A percentile compares a stretch with the other conserved stretches of the same genome.
Conservation (phyloP, 75 land plant species). For the Sequoia sempervirens region DNA sequence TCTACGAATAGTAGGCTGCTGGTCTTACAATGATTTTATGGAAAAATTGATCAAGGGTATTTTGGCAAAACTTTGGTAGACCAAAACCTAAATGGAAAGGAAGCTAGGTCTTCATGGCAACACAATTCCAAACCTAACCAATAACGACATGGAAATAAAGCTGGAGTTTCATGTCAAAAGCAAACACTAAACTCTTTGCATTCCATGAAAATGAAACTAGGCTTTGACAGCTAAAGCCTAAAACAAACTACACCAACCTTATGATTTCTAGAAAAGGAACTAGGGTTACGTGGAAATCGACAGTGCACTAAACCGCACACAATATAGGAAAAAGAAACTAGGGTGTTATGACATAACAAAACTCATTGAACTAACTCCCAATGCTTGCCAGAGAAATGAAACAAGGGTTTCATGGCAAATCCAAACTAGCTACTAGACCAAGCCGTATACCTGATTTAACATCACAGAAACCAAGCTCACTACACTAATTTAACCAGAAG, state of each 20-base stretch:
- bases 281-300: neutral
- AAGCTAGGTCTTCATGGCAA: neutral
- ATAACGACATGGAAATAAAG: neutral
- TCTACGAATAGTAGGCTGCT: no score
- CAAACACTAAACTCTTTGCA: neutral
- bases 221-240: neutral
- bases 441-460: no score
- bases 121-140: neutral
- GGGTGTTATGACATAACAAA: neutral
- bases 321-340: neutral
- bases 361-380: neutral
- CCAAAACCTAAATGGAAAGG: neutral
- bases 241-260: neutral
- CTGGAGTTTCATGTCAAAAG: neutral
- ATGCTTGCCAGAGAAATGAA: neutral
- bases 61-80: neutral
- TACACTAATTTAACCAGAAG: no score
- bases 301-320: neutral
- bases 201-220: neutral
- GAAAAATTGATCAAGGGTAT: neutral
- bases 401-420: neutral
- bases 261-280: neutral
- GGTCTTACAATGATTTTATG: neutral
- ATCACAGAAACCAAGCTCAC: no score
- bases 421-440: no score